phyloP scores from a whole-genome alignment of 441 rosid species.

The Populus trichocarpa region DNA sequence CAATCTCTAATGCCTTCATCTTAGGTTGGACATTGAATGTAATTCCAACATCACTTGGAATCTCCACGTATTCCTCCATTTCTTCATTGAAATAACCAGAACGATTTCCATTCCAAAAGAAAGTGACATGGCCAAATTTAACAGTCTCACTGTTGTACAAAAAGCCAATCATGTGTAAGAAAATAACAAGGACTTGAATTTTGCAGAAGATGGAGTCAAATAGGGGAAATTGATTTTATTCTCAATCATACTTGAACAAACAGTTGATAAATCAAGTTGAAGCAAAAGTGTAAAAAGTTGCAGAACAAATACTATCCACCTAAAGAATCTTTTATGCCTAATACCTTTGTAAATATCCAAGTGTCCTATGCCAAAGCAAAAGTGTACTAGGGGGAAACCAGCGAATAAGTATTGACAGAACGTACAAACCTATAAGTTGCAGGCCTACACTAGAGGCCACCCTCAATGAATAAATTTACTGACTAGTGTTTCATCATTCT shows the following conservation, averaged over 20 bases:
- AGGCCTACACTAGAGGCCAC: not conserved
- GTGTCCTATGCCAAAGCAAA: no score
- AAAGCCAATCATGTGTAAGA: not conserved
- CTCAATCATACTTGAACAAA: not conserved
- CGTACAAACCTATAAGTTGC: not conserved
- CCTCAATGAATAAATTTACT: not conserved
- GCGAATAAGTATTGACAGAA: not conserved
- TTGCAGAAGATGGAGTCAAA: not conserved
- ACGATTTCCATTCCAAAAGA: conserved; percentile 99
- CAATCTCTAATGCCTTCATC: conserved; percentile 93
- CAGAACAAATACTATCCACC: no score
- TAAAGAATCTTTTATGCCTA: no score
- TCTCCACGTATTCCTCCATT: conserved; percentile 83
- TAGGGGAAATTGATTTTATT: not conserved
- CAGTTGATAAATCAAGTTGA: not conserved
- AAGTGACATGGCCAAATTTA: conserved; percentile 96
- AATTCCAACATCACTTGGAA: conserved; percentile 92
- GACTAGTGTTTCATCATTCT: not conserved
- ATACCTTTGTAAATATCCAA: no score
- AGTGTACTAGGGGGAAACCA: not conserved
- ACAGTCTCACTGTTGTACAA: conserved; percentile 78
- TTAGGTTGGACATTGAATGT: conserved; percentile 88
- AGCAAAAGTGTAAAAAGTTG: not conserved
- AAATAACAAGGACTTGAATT: not conserved
- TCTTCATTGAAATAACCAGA: conserved; percentile 79